A percentile compares a stretch with the other conserved stretches of the same genome.
Evolutionary conservation across 1,284 basidiomycete species (phyloP).

Genomic region (Puccinia horiana): DNA sequence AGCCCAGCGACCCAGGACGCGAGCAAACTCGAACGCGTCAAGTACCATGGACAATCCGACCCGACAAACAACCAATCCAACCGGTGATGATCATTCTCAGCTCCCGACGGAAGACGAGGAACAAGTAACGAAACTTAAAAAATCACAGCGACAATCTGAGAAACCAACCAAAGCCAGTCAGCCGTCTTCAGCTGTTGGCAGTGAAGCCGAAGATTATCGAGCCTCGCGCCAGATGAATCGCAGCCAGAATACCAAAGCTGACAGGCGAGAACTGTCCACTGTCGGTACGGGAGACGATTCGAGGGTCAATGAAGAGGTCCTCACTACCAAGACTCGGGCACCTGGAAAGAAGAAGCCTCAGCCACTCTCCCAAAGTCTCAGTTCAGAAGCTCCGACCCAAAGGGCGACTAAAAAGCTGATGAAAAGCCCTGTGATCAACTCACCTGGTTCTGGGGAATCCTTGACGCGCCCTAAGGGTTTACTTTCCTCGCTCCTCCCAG

Average conservation of each 20-base stretch:
- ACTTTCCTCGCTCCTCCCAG: neutral
- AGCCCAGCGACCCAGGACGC: neutral
- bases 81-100: neutral
- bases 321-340: neutral
- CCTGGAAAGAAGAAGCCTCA: slow-evolving; percentile 5
- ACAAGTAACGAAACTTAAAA: neutral
- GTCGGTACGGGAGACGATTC: neutral
- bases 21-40: slow-evolving; percentile 30
- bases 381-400: neutral
- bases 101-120: slow-evolving; percentile 3
- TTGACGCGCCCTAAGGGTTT: no score
- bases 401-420: neutral
- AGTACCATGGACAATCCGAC: slow-evolving; percentile 7
- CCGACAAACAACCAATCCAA: slow-evolving; percentile 4
- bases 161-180: slow-evolving; percentile 12
- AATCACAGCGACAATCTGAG: neutral
- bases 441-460: neutral
- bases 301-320: neutral
- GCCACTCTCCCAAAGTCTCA: neutral
- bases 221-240: neutral
- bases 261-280: neutral
- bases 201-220: slow-evolving; percentile 19
- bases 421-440: neutral
- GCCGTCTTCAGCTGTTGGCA: neutral
- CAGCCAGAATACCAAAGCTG: no score